phyloP scores from a whole-genome alignment of 2,329 filamentous ascomycete genomes.

The Alternaria novae-zelandiae region DNA sequence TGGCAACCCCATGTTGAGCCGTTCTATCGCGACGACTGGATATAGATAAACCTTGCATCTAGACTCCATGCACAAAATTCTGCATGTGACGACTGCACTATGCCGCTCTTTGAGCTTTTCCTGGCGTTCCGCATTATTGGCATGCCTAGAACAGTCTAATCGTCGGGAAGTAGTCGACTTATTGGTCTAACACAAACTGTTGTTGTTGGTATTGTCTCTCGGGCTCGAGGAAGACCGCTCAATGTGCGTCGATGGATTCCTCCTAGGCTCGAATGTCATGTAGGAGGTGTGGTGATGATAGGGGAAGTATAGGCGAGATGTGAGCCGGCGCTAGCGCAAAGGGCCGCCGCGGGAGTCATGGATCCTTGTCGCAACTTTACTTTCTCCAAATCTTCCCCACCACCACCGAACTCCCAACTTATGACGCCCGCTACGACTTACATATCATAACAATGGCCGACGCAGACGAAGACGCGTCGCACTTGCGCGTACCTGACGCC shows the following conservation, averaged over 20 bases:
- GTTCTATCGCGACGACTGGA: too few relatives aligned
- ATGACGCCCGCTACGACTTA: not conserved
- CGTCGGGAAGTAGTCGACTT: too few relatives aligned
- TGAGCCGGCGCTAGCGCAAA: not conserved
- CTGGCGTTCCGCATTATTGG: too few relatives aligned
- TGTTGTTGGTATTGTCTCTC: too few relatives aligned
- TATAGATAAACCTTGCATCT: too few relatives aligned
- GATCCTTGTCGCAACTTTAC: slow-evolving; percentile 1
- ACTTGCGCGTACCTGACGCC: slow-evolving; percentile 28
- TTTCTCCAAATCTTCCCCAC: not conserved
- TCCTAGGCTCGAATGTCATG: not conserved
- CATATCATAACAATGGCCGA: slow-evolving; percentile 35
- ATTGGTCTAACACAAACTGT: too few relatives aligned
- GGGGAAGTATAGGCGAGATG: not conserved
- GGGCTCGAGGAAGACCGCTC: not conserved
- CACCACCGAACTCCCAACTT: not conserved
- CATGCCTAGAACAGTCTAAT: too few relatives aligned
- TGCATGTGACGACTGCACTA: too few relatives aligned
- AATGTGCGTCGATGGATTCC: not conserved
- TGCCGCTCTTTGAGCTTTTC: too few relatives aligned
- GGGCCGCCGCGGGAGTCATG: not conserved
- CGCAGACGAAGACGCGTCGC: slow-evolving; percentile 44
- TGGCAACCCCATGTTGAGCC: too few relatives aligned
- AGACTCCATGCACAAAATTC: fast-evolving
- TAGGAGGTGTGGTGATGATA: not conserved